Evolutionary conservation across 768 basidiomycete genomes (phyloP).

Genomic region (Galerina marginata): DNA sequence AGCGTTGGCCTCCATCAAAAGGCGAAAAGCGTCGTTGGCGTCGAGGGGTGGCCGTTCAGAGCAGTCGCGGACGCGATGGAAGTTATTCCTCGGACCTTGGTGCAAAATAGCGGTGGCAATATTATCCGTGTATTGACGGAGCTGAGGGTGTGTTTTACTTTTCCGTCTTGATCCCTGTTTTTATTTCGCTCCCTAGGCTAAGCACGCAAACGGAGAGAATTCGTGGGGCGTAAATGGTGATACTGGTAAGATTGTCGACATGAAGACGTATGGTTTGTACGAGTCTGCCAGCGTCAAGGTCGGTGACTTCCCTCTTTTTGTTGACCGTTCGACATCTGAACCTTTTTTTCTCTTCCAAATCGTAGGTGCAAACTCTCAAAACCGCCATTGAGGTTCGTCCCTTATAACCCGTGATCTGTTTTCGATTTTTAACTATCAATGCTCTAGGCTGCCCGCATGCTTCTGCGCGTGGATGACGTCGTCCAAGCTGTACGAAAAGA

Average conservation of each 20-base stretch:
- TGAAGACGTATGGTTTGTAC: constrained; percentile 92
- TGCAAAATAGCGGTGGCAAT: constrained; percentile 96
- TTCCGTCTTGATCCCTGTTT: background rate
- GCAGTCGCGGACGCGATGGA: constrained; percentile 97
- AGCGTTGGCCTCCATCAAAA: constrained; percentile 84
- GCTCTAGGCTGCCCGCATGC: constrained; percentile 80
- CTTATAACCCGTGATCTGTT: background rate
- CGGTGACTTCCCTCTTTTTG: background rate
- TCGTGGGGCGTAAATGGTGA: constrained; percentile 97
- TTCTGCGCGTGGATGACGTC: constrained; percentile 93
- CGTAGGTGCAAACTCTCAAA: constrained; percentile 90
- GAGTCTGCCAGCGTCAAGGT: constrained; percentile 97
- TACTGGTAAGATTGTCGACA: constrained; percentile 94
- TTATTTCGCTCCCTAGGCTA: constrained; percentile 62
- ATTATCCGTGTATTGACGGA: constrained; percentile 93
- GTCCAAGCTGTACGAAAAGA: constrained; percentile 88
- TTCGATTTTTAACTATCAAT: constrained; percentile 6
- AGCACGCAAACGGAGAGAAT: constrained; percentile 89
- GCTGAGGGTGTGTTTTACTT: constrained; percentile 67
- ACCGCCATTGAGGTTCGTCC: constrained; percentile 88
- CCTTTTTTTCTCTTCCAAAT: background rate
- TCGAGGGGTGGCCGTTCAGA: constrained; percentile 89
- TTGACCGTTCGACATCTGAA: background rate
- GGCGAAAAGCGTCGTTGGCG: constrained; percentile 81
- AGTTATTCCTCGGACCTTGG: constrained; percentile 92